Evolutionary conservation across 495 filamentous ascomycete species (phyloP).

Genomic region (Terfezia boudieri): DNA sequence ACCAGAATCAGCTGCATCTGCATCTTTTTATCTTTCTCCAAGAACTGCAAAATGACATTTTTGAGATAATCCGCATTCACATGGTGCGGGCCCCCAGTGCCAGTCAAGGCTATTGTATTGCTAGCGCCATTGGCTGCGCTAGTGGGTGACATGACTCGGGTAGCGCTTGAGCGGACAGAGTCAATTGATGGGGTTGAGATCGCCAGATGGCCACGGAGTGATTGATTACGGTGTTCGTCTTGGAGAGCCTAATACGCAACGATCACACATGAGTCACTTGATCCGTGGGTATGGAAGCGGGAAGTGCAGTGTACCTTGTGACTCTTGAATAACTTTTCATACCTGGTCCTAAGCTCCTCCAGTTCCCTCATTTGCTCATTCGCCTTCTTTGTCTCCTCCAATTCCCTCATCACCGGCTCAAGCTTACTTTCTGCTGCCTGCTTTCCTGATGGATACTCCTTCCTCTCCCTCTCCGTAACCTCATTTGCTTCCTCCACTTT

Average conservation of each 20-base stretch:
- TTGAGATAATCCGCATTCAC: conserved; percentile 69
- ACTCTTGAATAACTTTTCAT: conserved; percentile 63
- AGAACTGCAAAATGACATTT: conserved; percentile 81
- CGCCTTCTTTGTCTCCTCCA: conserved; percentile 47
- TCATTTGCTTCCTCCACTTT: conserved; percentile 44
- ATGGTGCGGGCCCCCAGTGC: conserved; percentile 19
- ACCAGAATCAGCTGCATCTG: conserved; percentile 83
- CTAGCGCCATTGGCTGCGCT: conserved; percentile 17
- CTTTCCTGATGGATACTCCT: conserved; percentile 40
- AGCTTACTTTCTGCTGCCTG: conserved; percentile 40
- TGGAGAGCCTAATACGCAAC: conserved; percentile 7
- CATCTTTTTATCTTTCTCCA: conserved; percentile 81
- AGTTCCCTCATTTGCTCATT: conserved; percentile 55
- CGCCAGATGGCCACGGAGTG: conserved; percentile 13
- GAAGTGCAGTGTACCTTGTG: conserved; percentile 21
- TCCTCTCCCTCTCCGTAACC: conserved; percentile 46
- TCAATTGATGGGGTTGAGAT: conserved; percentile 28
- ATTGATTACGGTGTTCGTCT: conserved; percentile 16
- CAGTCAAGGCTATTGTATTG: neutral
- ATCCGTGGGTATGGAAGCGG: too few relatives aligned
- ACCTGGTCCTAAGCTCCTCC: conserved; percentile 49
- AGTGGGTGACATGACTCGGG: conserved; percentile 22
- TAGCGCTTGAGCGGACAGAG: conserved; percentile 29
- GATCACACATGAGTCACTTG: too few relatives aligned
- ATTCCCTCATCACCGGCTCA: conserved; percentile 45